phyloP scores from a whole-genome alignment of 495 filamentous ascomycete species.

The Pyronema omphalodes region DNA sequence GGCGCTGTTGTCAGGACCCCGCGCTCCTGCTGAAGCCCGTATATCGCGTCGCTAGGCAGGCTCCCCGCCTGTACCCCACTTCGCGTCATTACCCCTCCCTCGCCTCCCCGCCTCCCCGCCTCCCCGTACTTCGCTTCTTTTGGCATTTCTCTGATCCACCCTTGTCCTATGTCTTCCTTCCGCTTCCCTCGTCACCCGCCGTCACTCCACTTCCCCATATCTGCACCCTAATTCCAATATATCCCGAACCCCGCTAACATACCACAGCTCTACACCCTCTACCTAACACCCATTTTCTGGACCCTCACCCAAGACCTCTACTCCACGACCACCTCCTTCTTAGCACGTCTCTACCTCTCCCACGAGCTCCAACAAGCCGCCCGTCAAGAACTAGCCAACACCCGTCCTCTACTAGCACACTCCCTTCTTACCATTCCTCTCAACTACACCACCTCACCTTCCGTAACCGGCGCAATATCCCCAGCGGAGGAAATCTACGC shows the following conservation, averaged over 20 bases:
- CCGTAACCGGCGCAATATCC: constrained; percentile 28
- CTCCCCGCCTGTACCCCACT: too few species aligned
- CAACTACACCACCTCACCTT: too few species aligned
- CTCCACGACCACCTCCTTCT: constrained; percentile 34
- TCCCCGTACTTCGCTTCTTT: too few species aligned
- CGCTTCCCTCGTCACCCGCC: neutral
- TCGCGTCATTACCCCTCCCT: too few species aligned
- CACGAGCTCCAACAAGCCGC: constrained; percentile 54
- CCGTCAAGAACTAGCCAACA: constrained; percentile 48
- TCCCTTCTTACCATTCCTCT: too few species aligned
- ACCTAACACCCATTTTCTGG: constrained; percentile 43
- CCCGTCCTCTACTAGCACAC: constrained; percentile 24
- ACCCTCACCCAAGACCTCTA: constrained; percentile 50
- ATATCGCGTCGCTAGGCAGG: too few species aligned
- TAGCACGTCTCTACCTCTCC: constrained; percentile 42
- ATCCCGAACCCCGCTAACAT: neutral
- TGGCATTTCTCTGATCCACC: too few species aligned
- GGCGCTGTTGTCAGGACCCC: too few species aligned
- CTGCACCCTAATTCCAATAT: too few species aligned
- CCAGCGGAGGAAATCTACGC: constrained; percentile 44
- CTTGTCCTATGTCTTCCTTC: neutral
- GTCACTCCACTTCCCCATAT: neutral
- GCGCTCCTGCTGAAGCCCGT: too few species aligned
- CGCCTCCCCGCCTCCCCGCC: too few species aligned
- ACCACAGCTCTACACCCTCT: constrained; percentile 54